Base-by-base conservation (phyloP, 441 rosid species). In the Rhodomyrtus psidioides region DNA sequence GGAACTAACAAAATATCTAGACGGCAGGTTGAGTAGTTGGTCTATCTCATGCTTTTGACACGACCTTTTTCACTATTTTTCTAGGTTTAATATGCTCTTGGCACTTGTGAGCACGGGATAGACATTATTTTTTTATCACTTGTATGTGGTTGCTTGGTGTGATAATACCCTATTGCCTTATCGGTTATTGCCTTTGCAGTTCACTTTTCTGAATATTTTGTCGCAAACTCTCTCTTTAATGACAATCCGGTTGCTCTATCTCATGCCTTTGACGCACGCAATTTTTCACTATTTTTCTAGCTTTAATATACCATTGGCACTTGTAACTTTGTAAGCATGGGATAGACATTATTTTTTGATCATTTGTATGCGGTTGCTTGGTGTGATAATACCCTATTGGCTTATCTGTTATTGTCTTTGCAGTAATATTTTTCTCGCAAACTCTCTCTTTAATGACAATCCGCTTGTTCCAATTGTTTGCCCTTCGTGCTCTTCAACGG, bases 1-100 rank as follows among this genome's bases (percentile, higher is more conserved):
- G 75, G 84, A 49, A 65, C 85, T 55, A 87, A 85, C 62, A 85
- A 83, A 49, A 87, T 87, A 82, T 85, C 89, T 34, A 87, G 89
- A 59, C 87, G 85, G 81, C 89, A 87, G 89, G 89, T 87, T 59
- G 84, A 65, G 28, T 46, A 39, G 55, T 12, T 85, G 74, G 54
- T 53, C 59, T 85, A 39, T 56, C 53, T 23, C 15, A 51, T 70
- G 12, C 27, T 24, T 65, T 49, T 10, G 42, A 42, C 46, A 55
- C 42, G 46, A 27, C 19, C 12, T 49, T 42, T 44, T 55, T 51
- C 28, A 42, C 49, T 34, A 42, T 39, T 70, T 10, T 8, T 44
- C 55, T 81, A 9, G 51, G 23, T 39, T 15, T 9, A 44, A 24
- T 39, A 14, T 60, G 28, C 21, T 70, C 79, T 3, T 21, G 49